Percentiles rank a stretch among this genome's conserved stretches.
Evolutionary conservation across 1,139 yeast genomes (phyloP).

Genomic region (Debaryomyces coudertii): DNA sequence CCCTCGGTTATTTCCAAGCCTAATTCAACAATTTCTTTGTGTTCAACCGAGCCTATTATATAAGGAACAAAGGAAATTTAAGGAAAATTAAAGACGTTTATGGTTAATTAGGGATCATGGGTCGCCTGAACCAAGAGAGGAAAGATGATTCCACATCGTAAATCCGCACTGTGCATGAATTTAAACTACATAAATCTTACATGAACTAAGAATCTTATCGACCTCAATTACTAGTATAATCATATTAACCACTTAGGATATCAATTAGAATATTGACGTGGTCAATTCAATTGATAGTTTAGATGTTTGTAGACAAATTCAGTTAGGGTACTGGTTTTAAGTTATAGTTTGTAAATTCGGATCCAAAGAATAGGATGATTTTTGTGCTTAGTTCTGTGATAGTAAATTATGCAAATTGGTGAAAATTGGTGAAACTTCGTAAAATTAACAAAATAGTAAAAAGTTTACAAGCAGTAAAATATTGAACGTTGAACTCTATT

Average conservation of each 20-base stretch:
- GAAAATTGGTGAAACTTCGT: neutral
- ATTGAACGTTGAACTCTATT: neutral
- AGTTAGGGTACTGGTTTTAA: too few species aligned
- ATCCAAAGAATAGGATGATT: too few species aligned
- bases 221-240: too few species aligned
- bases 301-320: too few species aligned
- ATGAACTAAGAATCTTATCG: too few species aligned
- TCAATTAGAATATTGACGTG: too few species aligned
- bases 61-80: neutral
- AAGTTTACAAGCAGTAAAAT: neutral
- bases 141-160: neutral
- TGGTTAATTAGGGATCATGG: neutral
- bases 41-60: neutral
- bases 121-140: neutral
- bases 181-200: too few species aligned
- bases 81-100: neutral
- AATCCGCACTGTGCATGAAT: too few species aligned
- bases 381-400: neutral
- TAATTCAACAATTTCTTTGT: neutral
- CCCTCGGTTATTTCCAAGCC: neutral
- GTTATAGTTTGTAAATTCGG: too few species aligned
- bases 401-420: neutral
- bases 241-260: too few species aligned
- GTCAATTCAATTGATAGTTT: too few species aligned
- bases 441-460: neutral